A percentile compares a stretch with the other conserved stretches of the same genome.
Evolutionary conservation across 805 yeast species (phyloP).

Genomic region (Candida sakaeoensis): DNA sequence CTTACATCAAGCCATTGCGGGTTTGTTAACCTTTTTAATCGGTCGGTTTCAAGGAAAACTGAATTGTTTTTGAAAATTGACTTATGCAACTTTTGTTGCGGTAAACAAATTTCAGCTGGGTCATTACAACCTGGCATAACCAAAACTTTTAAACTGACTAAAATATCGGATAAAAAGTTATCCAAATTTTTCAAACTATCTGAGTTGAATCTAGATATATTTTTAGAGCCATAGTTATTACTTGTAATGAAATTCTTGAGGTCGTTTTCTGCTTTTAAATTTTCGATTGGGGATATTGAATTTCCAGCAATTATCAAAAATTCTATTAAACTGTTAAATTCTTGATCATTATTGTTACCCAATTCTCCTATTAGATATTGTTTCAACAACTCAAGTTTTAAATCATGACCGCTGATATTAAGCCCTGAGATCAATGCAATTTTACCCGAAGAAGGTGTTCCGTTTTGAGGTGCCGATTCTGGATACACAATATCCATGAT

Average conservation of each 20-base stretch:
- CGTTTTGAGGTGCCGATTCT: slow-evolving; percentile 52
- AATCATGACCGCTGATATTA: slow-evolving; percentile 42
- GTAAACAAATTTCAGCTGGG: slow-evolving; percentile 79
- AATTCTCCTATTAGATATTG: slow-evolving; percentile 73
- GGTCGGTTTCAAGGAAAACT: slow-evolving; percentile 29
- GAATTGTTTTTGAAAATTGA: slow-evolving; percentile 58
- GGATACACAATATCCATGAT: slow-evolving; percentile 81
- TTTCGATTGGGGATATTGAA: slow-evolving; percentile 42
- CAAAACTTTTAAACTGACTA: slow-evolving; percentile 61
- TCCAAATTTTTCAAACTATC: slow-evolving; percentile 57
- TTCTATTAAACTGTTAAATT: slow-evolving; percentile 30
- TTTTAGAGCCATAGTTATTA: slow-evolving; percentile 49
- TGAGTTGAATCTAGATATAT: slow-evolving; percentile 48
- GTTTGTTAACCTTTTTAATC: slow-evolving; percentile 43
- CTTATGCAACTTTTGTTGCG: slow-evolving; percentile 86
- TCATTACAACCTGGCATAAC: slow-evolving; percentile 84
- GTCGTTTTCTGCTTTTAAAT: slow-evolving; percentile 18
- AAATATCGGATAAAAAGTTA: slow-evolving; percentile 50
- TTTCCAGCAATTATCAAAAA: slow-evolving; percentile 72
- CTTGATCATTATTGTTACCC: slow-evolving; percentile 28
- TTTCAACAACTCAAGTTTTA: slow-evolving; percentile 53
- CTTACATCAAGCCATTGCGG: slow-evolving; percentile 65
- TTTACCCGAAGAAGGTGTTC: slow-evolving; percentile 29
- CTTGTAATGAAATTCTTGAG: slow-evolving; percentile 27
- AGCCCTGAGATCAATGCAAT: slow-evolving; percentile 80